phyloP scores from a whole-genome alignment of 768 basidiomycete species.

The Termitomyces heimii region DNA sequence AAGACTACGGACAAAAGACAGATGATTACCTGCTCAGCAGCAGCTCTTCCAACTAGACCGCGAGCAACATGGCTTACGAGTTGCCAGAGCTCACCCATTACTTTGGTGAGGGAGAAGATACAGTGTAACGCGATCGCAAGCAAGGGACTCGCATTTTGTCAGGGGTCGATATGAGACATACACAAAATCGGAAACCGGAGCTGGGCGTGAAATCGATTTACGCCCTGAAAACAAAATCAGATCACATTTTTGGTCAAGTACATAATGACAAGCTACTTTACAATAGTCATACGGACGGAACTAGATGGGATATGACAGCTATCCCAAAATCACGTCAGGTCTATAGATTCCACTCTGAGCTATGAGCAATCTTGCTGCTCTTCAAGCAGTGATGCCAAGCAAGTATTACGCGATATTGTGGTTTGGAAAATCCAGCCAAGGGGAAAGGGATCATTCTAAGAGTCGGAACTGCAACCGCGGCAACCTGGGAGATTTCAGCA shows the following conservation, averaged over 20 bases:
- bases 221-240: slow-evolving; percentile 3
- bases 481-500: slow-evolving; percentile 49
- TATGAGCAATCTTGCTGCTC: background rate
- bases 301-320: background rate
- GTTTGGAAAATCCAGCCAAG: background rate
- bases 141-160: background rate
- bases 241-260: background rate
- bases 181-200: slow-evolving; percentile 4
- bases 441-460: slow-evolving; percentile 28
- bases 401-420: background rate
- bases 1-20: background rate
- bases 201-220: slow-evolving; percentile 1
- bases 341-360: background rate
- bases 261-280: slow-evolving; percentile 1
- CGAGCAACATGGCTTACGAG: slow-evolving; percentile 25
- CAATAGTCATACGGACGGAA: background rate
- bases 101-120: slow-evolving; percentile 1
- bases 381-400: background rate
- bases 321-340: background rate
- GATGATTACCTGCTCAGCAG: slow-evolving; percentile 38
- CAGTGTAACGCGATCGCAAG: background rate
- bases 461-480: slow-evolving; percentile 88
- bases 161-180: background rate
- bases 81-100: slow-evolving; percentile 44
- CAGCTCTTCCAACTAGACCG: slow-evolving; percentile 36